A percentile compares a stretch with the other conserved stretches of the same genome.
These are phyloP conservation scores for Tolypocladium tropicale DNA, from an alignment of 2,329 filamentous ascomycete species.

Conservation along the genomic window DNA sequence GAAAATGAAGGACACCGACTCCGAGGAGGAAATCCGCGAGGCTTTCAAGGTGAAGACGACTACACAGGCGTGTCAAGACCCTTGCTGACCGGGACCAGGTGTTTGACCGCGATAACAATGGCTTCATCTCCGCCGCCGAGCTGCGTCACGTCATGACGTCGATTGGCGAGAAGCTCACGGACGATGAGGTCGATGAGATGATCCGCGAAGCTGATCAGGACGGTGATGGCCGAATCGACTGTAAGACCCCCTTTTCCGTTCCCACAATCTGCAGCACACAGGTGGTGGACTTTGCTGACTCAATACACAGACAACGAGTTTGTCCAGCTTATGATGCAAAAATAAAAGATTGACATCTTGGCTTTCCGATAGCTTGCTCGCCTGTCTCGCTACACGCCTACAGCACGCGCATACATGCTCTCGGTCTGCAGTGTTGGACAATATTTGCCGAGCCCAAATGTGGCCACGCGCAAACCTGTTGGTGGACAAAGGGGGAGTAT, in stretches of 20 bases:
- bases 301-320: slow-evolving; percentile 68
- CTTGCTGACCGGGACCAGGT: slow-evolving; percentile 33
- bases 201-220: slow-evolving; percentile 87
- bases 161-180: slow-evolving; percentile 83
- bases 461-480: slow-evolving; percentile 2
- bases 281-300: slow-evolving; percentile 8
- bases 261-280: not conserved
- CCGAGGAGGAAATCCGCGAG: slow-evolving; percentile 82
- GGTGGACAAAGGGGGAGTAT: slow-evolving; percentile 4
- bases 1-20: slow-evolving; percentile 92
- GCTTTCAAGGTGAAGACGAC: slow-evolving; percentile 90
- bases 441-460: not conserved
- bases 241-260: slow-evolving; percentile 37
- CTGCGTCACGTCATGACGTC: slow-evolving; percentile 87
- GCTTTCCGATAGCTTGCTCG: not conserved
- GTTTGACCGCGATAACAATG: slow-evolving; percentile 86
- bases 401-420: not conserved
- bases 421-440: not conserved
- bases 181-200: slow-evolving; percentile 89
- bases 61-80: too few relatives aligned
- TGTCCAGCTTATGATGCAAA: slow-evolving; percentile 93
- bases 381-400: not conserved
- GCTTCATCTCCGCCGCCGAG: slow-evolving; percentile 82
- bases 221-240: slow-evolving; percentile 80
- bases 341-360: slow-evolving; percentile 40